Conservation (phyloP, 192 early-diverging fungal species). For the Coemansia sp. region DNA sequence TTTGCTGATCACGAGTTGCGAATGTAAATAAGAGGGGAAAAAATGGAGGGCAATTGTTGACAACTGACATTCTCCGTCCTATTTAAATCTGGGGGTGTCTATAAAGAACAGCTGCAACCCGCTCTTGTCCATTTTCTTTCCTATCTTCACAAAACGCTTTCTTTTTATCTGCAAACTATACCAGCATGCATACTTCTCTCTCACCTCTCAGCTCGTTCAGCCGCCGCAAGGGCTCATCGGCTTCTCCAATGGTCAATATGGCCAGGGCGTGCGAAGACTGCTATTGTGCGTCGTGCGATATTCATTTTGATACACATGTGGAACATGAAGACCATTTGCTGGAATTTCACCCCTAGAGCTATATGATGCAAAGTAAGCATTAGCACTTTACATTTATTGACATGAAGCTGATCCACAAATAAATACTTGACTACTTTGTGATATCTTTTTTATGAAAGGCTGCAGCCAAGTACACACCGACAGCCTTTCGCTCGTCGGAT, state of each 20-base stretch:
- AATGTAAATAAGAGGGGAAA: too few species aligned
- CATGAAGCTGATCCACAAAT: neutral
- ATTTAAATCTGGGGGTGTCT: neutral
- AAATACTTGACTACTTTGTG: neutral
- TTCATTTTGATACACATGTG: slow-evolving; percentile 10
- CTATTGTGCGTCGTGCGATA: slow-evolving; percentile 11
- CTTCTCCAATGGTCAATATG: neutral
- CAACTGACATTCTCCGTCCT: neutral
- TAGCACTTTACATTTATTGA: neutral
- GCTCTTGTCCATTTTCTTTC: neutral
- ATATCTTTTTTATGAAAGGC: slow-evolving; percentile 16
- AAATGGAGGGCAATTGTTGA: neutral
- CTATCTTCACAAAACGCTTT: slow-evolving; percentile 13
- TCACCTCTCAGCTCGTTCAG: neutral
- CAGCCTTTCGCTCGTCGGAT: slow-evolving; percentile 89
- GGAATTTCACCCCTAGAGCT: too few species aligned
- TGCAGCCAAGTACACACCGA: slow-evolving; percentile 56
- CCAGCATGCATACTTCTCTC: neutral
- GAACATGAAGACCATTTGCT: slow-evolving; percentile 47
- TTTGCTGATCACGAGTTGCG: neutral
- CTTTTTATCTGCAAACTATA: neutral
- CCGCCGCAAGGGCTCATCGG: neutral
- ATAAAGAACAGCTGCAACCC: neutral
- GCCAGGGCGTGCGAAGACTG: slow-evolving; percentile 1
- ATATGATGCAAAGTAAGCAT: too few species aligned